Conservation (phyloP, 257 asterid genomes). For the Solanum chaucha region DNA sequence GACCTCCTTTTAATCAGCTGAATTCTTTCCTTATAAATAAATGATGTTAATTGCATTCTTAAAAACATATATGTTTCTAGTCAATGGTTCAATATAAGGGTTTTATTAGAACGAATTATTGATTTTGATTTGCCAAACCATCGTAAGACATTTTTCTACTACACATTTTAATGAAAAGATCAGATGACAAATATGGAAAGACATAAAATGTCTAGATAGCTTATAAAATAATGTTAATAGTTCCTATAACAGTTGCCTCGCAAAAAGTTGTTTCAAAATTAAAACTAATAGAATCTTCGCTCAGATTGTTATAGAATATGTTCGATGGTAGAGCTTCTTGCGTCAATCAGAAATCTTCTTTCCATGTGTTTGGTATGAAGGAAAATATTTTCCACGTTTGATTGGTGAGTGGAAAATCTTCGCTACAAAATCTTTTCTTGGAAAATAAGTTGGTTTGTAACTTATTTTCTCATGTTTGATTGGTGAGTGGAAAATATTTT, state of each 20-base stretch:
- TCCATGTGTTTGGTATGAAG: too few species aligned
- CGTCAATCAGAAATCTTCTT: background rate
- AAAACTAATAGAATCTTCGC: background rate
- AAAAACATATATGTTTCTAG: background rate
- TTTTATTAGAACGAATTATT: background rate
- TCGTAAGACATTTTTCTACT: background rate
- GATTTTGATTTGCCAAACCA: background rate
- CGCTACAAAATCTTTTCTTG: background rate
- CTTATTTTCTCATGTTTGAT: background rate
- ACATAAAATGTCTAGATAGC: background rate
- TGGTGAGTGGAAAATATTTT: background rate
- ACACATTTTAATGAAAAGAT: background rate
- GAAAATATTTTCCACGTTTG: background rate
- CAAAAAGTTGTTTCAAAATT: background rate
- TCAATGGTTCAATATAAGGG: background rate
- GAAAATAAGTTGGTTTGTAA: background rate
- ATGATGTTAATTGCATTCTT: background rate
- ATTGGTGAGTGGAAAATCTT: background rate
- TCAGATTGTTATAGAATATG: background rate
- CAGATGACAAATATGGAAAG: background rate
- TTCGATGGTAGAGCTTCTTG: background rate
- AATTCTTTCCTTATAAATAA: background rate
- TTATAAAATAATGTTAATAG: background rate
- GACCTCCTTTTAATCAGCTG: background rate
- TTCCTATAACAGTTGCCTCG: background rate